Evolutionary conservation across 768 basidiomycete species (phyloP).

Genomic region (Podaxis pistillaris): DNA sequence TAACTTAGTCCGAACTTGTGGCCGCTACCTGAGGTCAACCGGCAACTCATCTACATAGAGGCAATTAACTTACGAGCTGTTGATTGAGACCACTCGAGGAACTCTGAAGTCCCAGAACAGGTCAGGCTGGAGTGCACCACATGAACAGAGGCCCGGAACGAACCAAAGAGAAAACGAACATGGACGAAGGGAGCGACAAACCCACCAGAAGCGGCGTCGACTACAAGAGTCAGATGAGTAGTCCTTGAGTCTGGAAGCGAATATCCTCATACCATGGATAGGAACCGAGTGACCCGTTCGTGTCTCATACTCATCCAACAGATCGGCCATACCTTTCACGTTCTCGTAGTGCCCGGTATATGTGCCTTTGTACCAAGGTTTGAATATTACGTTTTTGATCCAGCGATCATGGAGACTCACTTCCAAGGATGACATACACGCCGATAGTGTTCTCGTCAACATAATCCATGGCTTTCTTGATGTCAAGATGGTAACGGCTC

Average conservation of each 20-base stretch:
- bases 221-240: slow-evolving; percentile 43
- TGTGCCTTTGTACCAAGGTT: slow-evolving; percentile 35
- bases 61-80: slow-evolving; percentile 47
- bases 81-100: slow-evolving; percentile 61
- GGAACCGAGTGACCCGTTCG: slow-evolving; percentile 59
- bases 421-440: slow-evolving; percentile 52
- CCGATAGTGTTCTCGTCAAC: slow-evolving; percentile 79
- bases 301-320: slow-evolving; percentile 64
- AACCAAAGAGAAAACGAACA: slow-evolving; percentile 19
- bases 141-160: slow-evolving; percentile 23
- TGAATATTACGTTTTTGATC: slow-evolving; percentile 48
- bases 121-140: slow-evolving; percentile 38
- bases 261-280: slow-evolving; percentile 61
- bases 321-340: slow-evolving; percentile 80
- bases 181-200: slow-evolving; percentile 66
- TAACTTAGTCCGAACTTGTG: slow-evolving; percentile 63
- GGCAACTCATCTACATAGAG: slow-evolving; percentile 36
- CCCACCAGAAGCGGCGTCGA: slow-evolving; percentile 67
- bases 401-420: slow-evolving; percentile 23
- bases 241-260: slow-evolving; percentile 34
- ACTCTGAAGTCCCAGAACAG: slow-evolving; percentile 63
- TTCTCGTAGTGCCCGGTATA: slow-evolving; percentile 78
- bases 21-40: slow-evolving; percentile 45
- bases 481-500: slow-evolving; percentile 53
- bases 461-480: slow-evolving; percentile 60